phyloP scores from a whole-genome alignment of 192 early-diverging fungal genomes.

The Backusella liffmaniae region DNA sequence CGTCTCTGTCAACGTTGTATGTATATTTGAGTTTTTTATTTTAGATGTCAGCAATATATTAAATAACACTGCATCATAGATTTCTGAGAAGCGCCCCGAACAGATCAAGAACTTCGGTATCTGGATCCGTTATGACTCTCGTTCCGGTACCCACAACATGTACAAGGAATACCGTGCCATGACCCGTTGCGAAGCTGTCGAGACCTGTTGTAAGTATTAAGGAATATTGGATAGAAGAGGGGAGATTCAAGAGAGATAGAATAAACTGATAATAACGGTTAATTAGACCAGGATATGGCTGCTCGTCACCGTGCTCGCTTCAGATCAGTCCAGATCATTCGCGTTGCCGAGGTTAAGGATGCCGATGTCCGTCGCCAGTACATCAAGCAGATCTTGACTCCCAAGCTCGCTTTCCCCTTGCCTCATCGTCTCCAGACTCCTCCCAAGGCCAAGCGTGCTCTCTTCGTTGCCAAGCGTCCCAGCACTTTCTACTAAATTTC shows the following conservation, averaged over 20 bases:
- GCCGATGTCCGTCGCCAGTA: slow-evolving; percentile 94
- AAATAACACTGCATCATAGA: slow-evolving; percentile 41
- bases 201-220: slow-evolving; percentile 48
- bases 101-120: slow-evolving; percentile 98
- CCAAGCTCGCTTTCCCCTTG: slow-evolving; percentile 95
- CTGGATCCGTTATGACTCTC: slow-evolving; percentile 99
- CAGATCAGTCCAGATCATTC: slow-evolving; percentile 98
- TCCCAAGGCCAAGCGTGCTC: slow-evolving; percentile 79
- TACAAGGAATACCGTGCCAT: slow-evolving; percentile 99
- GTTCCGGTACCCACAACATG: slow-evolving; percentile 99
- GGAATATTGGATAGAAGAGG: not conserved
- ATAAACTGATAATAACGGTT: not conserved
- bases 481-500: slow-evolving; percentile 83
- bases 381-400: slow-evolving; percentile 92
- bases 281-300: slow-evolving; percentile 93
- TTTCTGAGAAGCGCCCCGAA: slow-evolving; percentile 91
- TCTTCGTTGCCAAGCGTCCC: slow-evolving; percentile 92
- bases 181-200: slow-evolving; percentile 71
- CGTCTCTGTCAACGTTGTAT: slow-evolving; percentile 89
- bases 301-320: slow-evolving; percentile 98
- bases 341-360: slow-evolving; percentile 88
- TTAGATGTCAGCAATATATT: not conserved
- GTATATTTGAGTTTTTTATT: not conserved
- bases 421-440: slow-evolving; percentile 92
- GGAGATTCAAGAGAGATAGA: too few relatives aligned